Evolutionary conservation across 495 filamentous ascomycete species (phyloP), one percentile per base, ranked within the genome.

Genomic region (Penicillium cinerascens): DNA sequence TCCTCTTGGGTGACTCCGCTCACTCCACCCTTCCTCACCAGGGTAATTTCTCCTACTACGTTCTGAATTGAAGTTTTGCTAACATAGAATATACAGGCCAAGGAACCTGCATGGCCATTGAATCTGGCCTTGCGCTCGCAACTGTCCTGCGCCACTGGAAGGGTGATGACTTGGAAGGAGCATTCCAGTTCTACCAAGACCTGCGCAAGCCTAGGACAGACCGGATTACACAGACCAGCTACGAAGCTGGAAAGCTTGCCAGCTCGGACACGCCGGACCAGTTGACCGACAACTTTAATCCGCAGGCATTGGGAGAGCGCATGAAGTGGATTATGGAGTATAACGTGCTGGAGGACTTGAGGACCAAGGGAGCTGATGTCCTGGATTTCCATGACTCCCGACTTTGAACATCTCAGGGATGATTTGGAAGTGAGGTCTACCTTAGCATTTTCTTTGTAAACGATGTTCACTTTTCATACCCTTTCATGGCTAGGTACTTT

Each of bases 311-410:
- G 25, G 47, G 17, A 10, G 64, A 65, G 47, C 61, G 64, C 2
- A 67, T 67, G 64, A 65, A 53, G 52, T 67, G 61, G 64, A 64
- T 69, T 36, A 69, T 69, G 64, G 64, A 69, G 44, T 67, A 67
- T 17, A 61, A 67, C 47, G 61, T 69, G 9, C 44, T 69, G 45
- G 64, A 67, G 9, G 58, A 69, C 27, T 49, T 67, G 43, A 55
- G 58, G 42, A 23, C 8, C 26, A 62, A 60, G 47, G 64, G 64
- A 5, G 59, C 57, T 9, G 54, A 53, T 13, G 29, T 43, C 21
- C 29, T 67, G 49, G 49, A 63, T 26, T 65, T 60, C 18, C 45
- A 55, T 1, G 55, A 51, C 29, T 62, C 56, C 6, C 51, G 49
- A 22, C 42, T 67, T 4, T 62, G 27, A 52, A 38, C 33, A 6